Evolutionary conservation across 2,329 filamentous ascomycete genomes (phyloP), one percentile per base, ranked within the genome.

Genomic region (Scedosporium aurantiacum): DNA sequence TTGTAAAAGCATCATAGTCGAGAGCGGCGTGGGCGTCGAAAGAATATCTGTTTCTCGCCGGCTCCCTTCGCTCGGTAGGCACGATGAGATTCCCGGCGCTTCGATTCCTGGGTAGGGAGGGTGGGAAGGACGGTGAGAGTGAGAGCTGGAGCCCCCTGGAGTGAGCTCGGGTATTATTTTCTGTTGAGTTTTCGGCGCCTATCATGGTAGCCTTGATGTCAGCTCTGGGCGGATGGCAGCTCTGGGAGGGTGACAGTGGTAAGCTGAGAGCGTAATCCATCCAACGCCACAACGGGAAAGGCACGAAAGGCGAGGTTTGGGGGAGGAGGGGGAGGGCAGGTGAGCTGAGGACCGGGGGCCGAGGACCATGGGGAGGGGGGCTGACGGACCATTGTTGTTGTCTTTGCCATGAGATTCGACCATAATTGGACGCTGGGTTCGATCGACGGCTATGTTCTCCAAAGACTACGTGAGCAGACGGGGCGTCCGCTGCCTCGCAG

Each of bases 1-100:
- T 91, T 74, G 87, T 81, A 73, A 90, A 78, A 68, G 83, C 78
- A 72, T 92, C 89, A 75, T 84, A 84, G 67, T 89, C 87, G 67
- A 78, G 74, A 27, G 45, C 16, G 14, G 50, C 10, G 21, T 52
- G 40, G 64, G 84, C 85, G 72, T 94, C 91, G 70, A 92, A 86
- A 58, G 90, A 93, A 74, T 90, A 86, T 64, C 88, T 86, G 71
- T 85, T 79, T 75, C 83, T 78, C 66, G 80, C 78, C 65, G 81
- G 83, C 66, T 86, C 83, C 58, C 82, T 73, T n/a, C 68, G 73
- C 63, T 82, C 79, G 65, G 71, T 71, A 65, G 75, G 70, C 65
- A 79, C 71, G 62, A 77, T 73, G 63, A 87, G 76, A 68, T 86
- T 86, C 60, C 82, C 80, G n/a, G 84, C 86, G 70, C 84, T 86